These are phyloP conservation scores for Trichoderma afroharzianum DNA, from an alignment of 2,329 filamentous ascomycete species.

Conservation along the genomic window DNA sequence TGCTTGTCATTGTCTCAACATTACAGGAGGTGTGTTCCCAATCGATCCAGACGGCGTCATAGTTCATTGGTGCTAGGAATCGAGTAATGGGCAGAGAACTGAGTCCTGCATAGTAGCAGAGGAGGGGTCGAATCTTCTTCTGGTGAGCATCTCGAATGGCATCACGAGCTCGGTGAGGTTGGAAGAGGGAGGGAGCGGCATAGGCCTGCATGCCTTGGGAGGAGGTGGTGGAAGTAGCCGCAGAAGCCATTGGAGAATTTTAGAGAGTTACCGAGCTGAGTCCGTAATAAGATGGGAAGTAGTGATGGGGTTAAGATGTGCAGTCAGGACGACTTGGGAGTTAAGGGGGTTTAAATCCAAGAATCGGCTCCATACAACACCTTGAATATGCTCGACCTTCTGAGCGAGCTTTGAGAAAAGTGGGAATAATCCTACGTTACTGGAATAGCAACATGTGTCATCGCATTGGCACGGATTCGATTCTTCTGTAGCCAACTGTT, in stretches of 20 bases:
- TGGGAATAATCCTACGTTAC: neutral
- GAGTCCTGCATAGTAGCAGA: constrained; percentile 41
- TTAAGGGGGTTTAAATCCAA: neutral
- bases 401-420: neutral
- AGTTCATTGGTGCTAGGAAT: constrained; percentile 41
- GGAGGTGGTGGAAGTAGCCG: neutral
- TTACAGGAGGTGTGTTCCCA: constrained; percentile 46
- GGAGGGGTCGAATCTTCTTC: constrained; percentile 41
- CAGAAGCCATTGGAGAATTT: neutral
- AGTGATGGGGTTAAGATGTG: neutral
- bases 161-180: constrained; percentile 42
- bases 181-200: constrained; percentile 41
- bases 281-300: neutral
- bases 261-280: neutral
- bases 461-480: neutral
- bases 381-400: fast-evolving
- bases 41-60: constrained; percentile 44
- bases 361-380: neutral
- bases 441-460: neutral
- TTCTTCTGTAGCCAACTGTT: neutral
- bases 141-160: constrained; percentile 45
- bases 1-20: constrained; percentile 47
- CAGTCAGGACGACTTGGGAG: neutral
- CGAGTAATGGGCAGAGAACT: constrained; percentile 38
- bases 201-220: constrained; percentile 3